These are phyloP conservation scores for Murraya koenigii DNA, from an alignment of 345 rosid species.

Conservation along the genomic window DNA sequence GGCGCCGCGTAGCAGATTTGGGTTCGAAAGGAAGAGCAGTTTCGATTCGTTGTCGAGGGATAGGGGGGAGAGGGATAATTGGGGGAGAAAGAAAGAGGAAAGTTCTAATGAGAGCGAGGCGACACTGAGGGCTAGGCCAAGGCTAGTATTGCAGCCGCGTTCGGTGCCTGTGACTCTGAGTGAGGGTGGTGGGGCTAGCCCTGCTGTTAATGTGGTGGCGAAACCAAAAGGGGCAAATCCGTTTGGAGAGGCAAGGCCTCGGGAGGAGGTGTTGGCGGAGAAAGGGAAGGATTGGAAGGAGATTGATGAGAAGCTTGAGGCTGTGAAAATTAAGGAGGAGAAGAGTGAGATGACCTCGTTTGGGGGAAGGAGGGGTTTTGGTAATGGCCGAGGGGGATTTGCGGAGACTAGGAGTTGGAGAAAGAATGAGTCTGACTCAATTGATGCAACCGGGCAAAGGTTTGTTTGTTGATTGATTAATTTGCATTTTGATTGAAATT, in stretches of 20 bases:
- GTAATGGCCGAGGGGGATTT: constrained; percentile 33
- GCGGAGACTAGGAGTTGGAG: constrained; percentile 47
- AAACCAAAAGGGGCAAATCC: constrained; percentile 71
- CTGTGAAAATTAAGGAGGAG: constrained; percentile 55
- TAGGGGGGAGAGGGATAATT: constrained; percentile 56
- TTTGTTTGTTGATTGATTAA: constrained; percentile 1
- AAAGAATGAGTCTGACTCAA: constrained; percentile 40
- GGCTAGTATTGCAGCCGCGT: constrained; percentile 78
- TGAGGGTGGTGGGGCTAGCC: not conserved
- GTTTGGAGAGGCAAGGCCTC: constrained; percentile 90
- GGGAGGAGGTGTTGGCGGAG: constrained; percentile 93
- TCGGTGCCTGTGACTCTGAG: constrained; percentile 42
- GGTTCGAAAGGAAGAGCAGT: constrained; percentile 65
- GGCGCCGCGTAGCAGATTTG: constrained; percentile 29
- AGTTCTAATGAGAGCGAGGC: constrained; percentile 18
- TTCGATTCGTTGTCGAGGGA: constrained; percentile 67
- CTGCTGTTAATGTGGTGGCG: not conserved
- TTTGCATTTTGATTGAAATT: not conserved
- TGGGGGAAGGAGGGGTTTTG: constrained; percentile 45
- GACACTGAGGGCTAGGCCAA: constrained; percentile 43
- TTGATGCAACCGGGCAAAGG: constrained; percentile 26
- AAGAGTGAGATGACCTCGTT: constrained; percentile 36
- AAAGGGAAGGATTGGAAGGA: constrained; percentile 91
- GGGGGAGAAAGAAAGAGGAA: constrained; percentile 84
- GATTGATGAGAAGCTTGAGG: constrained; percentile 84